Evolutionary conservation across 306 rosid genomes (phyloP), one percentile per base, ranked within the genome.

Genomic region (Quercus rubra): DNA sequence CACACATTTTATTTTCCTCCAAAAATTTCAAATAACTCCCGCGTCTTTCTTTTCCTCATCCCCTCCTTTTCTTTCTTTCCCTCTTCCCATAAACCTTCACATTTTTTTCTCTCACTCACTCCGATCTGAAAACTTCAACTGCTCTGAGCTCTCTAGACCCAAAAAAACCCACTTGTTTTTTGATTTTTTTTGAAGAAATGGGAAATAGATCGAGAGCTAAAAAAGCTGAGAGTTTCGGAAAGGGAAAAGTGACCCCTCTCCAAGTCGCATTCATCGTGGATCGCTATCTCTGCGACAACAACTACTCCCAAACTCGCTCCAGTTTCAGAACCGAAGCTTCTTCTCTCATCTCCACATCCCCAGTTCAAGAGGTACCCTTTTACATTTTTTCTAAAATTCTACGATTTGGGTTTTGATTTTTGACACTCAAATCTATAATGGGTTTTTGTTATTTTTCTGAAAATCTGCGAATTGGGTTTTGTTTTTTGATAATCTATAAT

Each of bases 241-340:
- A 88, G 25, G 91, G 91, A 28, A 85, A 87, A 19, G 94, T 94
- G 1, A 90, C 96, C 1, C 97, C 98, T 0, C 73, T 68, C 25
- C 97, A 92, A 72, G 77, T 94, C 78, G 98, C 98, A 4, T 92
- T 90, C 94, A 89, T 94, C 55, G 98, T 94, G 17, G 97, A 94
- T 49, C 78, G 88, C 7, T 94, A 94, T 75, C 89, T 94, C 2
- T 84, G 83, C 67, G 96, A 94, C 33, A 90, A 89, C 84, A 84
- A 79, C 58, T 92, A 59, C 76, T 56, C 87, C 0, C 81, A 87
- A 52, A 79, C 98, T 13, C 91, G 96, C n/a, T 55, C 91, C 62
- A 30, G 67, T 21, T 94, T 92, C 74, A 74, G 96, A 74, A 79
- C 77, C 17, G 94, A 92, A 87, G 96, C 97, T 70, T 89, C 98